Percentiles rank a stretch among this genome's conserved stretches.
These are phyloP conservation scores for Cydonia oblonga DNA, from an alignment of 331 rosid genomes.

Conservation along the genomic window DNA sequence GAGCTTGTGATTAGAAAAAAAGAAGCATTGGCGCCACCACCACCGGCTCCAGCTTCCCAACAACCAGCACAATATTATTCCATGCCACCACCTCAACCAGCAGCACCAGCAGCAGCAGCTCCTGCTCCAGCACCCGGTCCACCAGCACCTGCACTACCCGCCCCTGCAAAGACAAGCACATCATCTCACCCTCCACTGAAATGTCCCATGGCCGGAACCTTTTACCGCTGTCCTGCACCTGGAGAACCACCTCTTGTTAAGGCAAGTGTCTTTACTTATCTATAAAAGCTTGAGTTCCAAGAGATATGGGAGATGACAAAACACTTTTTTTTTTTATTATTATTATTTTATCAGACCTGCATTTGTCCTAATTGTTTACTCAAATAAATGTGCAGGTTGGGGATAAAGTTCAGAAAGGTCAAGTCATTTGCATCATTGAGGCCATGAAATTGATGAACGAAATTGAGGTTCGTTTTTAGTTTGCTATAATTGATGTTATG, in stretches of 20 bases:
- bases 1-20: slow-evolving; percentile 68
- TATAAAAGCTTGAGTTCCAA: not conserved
- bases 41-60: slow-evolving; percentile 14
- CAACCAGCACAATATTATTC: slow-evolving; percentile 17
- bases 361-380: not conserved
- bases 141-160: slow-evolving; percentile 30
- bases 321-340: too few species aligned
- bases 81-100: slow-evolving; percentile 30
- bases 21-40: slow-evolving; percentile 52
- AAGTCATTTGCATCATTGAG: slow-evolving; percentile 73
- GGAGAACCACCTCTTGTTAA: slow-evolving; percentile 82
- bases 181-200: slow-evolving; percentile 65
- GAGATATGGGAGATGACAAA: not conserved
- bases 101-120: slow-evolving; percentile 19
- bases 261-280: slow-evolving; percentile 20
- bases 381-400: slow-evolving; percentile 55
- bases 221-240: slow-evolving; percentile 65
- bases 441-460: slow-evolving; percentile 98
- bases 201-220: slow-evolving; percentile 95
- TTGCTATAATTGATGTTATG: not conserved
- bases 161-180: slow-evolving; percentile 40
- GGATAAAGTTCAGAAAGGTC: slow-evolving; percentile 87
- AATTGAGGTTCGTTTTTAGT: slow-evolving; percentile 47
- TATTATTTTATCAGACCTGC: too few species aligned
- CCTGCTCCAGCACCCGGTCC: slow-evolving; percentile 18